Evolutionary conservation across 1,284 basidiomycete genomes (phyloP), one percentile per base, ranked within the genome.

Genomic region (Cryptococcus sp.): DNA sequence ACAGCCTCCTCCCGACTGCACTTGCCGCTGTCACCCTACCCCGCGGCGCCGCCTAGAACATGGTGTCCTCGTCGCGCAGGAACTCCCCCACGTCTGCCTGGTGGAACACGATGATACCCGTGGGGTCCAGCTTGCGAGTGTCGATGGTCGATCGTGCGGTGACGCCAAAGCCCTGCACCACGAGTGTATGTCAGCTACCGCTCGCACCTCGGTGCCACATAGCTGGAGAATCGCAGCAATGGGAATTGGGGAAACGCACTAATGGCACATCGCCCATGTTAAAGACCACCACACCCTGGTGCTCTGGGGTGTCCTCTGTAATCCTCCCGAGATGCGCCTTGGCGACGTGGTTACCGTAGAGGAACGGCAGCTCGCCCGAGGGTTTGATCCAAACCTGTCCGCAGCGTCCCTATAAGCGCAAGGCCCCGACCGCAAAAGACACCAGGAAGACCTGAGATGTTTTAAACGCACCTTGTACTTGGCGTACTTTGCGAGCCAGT

Each of bases 21-120:
- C n/a, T n/a, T n/a, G n/a, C n/a, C n/a, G n/a, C n/a, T n/a, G n/a
- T n/a, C n/a, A n/a, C 35, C 28, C 5, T 5, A 9, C 37, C 37
- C 20, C 28, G 20, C 20, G 7, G 6, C 20, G 37, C 20, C 33
- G n/a, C 46, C 61, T 68, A 78, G 64, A 78, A 78, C 73, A 78
- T 76, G 33, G 76, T 78, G 57, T 78, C 93, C 82, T 97, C 93
- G 72, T 97, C 94, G 71, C 93, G 85, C 50, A 97, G 80, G 74
- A 96, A 97, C 80, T 97, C 93, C 57, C 93, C 93, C 21, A 96
- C 89, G 78, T 97, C 93, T 88, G 96, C 89, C 82, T 99, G 96
- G 75, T 98, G 96, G 79, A 98, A 99, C 5, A 98, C 95, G 57
- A 99, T 87, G 65, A 98, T 98, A 18, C 91, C 87, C 33, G 93